Evolutionary conservation across 2,329 filamentous ascomycete genomes (phyloP), one percentile per base, ranked within the genome.

Genomic region (Fonsecaea pugnacius): DNA sequence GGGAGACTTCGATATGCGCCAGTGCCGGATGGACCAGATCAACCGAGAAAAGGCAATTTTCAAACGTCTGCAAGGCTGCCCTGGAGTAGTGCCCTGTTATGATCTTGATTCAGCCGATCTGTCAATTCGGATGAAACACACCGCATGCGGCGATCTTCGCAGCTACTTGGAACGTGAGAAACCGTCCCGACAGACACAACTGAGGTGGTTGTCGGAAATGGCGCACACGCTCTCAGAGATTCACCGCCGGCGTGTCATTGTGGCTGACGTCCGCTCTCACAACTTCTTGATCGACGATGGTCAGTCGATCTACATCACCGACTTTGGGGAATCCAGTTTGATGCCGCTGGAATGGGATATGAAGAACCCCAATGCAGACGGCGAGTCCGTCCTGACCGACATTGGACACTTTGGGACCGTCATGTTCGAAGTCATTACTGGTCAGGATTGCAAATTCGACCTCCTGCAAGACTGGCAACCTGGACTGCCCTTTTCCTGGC

Each of bases 351-450:
- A 71, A 54, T 57, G 64, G 16, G 35, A 70, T 62, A 73, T 76
- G 68, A 67, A 73, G 7, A 61, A 62, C 10, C 68, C 66, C 2
- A 68, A 75, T 64, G 71, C 73, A 24, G 7, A 66, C 67, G 73
- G 71, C 30, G 73, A 68, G 57, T 70, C 70, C 1, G 68, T 70
- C 14, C 66, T 67, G n/a, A 74, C 69, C 14, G 73, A 76, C 61
- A 73, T 76, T 52, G 72, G 72, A 1, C 68, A 71, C 12, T 69
- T 76, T 16, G 74, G 73, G 6, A 64, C 70, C 32, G 73, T 75
- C 14, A 73, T 75, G 48, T 76, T 72, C 58, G 70, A 74, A 62
- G 65, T 75, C 50, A 50, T 73, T 9, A 71, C 71, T 9, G 68
- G 68, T 18, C 46, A 62, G 2, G 60, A 62, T 14, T 73, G 66